A percentile compares a stretch with the other conserved stretches of the same genome.
These are phyloP conservation scores for Pichia deserticola DNA, from an alignment of 805 yeast species.

Conservation along the genomic window DNA sequence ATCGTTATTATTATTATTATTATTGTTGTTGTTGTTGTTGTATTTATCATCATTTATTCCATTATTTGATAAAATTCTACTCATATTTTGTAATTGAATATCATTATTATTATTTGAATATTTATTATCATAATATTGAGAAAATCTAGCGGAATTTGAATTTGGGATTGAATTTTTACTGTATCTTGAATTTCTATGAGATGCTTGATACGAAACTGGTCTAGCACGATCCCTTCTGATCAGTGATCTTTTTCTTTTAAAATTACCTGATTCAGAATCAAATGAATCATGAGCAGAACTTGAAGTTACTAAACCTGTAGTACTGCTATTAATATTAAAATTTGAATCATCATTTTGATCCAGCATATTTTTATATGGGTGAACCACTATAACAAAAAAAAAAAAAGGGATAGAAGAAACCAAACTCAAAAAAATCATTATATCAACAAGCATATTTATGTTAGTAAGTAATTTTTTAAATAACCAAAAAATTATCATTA, in stretches of 20 bases:
- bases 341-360: not conserved
- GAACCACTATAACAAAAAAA: slow-evolving; percentile 6
- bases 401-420: not conserved
- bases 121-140: not conserved
- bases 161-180: not conserved
- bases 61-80: not conserved
- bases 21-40: not conserved
- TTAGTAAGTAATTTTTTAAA: no score
- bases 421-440: no score
- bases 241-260: slow-evolving; percentile 56
- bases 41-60: not conserved
- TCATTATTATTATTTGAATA: not conserved
- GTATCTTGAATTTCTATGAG: slow-evolving; percentile 5
- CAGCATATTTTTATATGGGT: slow-evolving; percentile 10
- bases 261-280: slow-evolving; percentile 28
- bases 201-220: slow-evolving; percentile 7
- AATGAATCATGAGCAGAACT: slow-evolving; percentile 6
- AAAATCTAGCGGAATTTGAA: not conserved
- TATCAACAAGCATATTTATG: no score
- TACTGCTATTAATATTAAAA: no score
- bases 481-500: no score
- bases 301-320: not conserved
- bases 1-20: not conserved
- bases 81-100: slow-evolving; percentile 3
- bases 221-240: slow-evolving; percentile 77